Evolutionary conservation across 306 rosid species (phyloP).

Genomic region (Vigna hirtella): DNA sequence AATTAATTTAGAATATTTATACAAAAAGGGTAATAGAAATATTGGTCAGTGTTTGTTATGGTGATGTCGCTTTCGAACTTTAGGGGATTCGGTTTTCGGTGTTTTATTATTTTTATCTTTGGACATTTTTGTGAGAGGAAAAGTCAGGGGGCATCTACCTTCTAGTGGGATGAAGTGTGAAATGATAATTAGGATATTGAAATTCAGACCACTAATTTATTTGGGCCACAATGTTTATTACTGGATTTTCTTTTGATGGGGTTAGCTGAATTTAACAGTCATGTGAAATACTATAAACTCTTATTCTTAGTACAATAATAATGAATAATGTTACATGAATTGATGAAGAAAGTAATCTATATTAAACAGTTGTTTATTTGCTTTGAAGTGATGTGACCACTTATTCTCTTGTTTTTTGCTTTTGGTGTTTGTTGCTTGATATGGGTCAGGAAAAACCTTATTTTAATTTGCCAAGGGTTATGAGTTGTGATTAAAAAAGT

Average conservation of each 20-base stretch:
- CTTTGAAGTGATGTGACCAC: slow-evolving; percentile 21
- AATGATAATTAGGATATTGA: not conserved
- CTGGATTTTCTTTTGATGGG: too few species aligned
- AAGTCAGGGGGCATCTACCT: not conserved
- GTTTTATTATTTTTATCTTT: slow-evolving; percentile 1
- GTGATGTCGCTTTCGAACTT: not conserved
- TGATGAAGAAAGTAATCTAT: not conserved
- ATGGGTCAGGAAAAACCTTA: not conserved
- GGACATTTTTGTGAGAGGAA: not conserved
- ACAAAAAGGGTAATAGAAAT: not conserved
- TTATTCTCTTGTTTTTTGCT: slow-evolving; percentile 15
- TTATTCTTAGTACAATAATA: not conserved
- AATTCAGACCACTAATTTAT: not conserved
- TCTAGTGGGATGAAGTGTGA: too few species aligned
- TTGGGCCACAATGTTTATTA: not conserved
- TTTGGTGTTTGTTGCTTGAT: slow-evolving; percentile 23
- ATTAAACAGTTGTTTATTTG: not conserved
- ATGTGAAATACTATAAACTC: not conserved
- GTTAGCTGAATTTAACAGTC: not conserved
- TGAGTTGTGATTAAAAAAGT: not conserved
- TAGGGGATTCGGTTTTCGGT: not conserved
- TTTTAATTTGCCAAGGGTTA: not conserved
- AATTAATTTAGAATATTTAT: too few species aligned
- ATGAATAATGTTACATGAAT: not conserved
- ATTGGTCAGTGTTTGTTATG: not conserved